Conservation (phyloP, 2,329 filamentous ascomycete species). For the Diplodia sapinea region DNA sequence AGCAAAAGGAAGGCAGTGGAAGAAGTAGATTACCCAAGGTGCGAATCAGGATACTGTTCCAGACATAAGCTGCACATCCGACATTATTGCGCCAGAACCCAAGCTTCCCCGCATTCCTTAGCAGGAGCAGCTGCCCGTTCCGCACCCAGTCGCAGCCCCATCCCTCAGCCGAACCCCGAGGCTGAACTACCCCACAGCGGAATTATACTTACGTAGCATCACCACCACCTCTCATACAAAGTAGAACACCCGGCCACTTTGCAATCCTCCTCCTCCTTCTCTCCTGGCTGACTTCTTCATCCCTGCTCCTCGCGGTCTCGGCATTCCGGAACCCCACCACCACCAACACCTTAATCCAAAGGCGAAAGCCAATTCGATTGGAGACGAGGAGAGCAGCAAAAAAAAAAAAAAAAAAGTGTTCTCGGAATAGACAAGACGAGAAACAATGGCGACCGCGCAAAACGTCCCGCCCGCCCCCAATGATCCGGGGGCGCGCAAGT, state of each 20-base stretch:
- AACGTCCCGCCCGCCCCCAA: slow-evolving; percentile 19
- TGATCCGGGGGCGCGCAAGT: slow-evolving; percentile 39
- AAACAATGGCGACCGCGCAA: slow-evolving; percentile 5
- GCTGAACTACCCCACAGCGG: slow-evolving; percentile 13
- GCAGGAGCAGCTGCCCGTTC: background rate
- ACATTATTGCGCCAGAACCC: background rate
- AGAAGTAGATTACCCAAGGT: background rate
- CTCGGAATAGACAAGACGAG: background rate
- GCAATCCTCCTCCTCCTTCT: background rate
- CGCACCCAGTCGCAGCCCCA: background rate
- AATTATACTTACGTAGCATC: background rate
- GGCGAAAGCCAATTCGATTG: no score
- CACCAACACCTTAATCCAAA: no score
- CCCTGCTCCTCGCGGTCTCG: no score
- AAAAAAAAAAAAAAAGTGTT: no score
- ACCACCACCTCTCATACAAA: background rate
- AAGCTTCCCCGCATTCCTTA: slow-evolving; percentile 15
- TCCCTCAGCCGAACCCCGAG: background rate
- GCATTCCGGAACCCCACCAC: no score
- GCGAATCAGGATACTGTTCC: background rate
- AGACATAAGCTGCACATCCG: no score
- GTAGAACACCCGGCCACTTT: background rate
- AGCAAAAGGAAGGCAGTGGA: background rate
- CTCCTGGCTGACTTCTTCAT: no score
- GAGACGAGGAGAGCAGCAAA: background rate